A percentile compares a stretch with the other conserved stretches of the same genome.
Conservation (phyloP, 441 rosid species). For the Capsella rubella region DNA sequence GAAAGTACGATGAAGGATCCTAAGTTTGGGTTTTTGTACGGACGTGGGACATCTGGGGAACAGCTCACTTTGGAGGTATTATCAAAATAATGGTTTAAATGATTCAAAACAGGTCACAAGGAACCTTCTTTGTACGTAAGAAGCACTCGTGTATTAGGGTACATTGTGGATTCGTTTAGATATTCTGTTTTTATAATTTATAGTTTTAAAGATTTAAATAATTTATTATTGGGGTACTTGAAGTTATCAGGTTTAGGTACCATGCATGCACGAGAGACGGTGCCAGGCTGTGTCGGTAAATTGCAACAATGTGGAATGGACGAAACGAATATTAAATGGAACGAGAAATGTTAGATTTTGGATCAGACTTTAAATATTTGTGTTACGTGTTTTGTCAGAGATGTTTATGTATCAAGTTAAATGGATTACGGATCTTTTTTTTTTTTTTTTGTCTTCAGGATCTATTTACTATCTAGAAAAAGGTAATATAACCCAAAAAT, state of each 20-base stretch:
- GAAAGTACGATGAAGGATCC: conserved; percentile 44
- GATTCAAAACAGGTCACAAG: conserved; percentile 16
- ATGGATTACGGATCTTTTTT: neutral
- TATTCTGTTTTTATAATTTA: conserved; percentile 11
- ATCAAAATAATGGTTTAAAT: conserved; percentile 15
- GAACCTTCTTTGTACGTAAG: conserved; percentile 41
- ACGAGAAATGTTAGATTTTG: conserved; percentile 16
- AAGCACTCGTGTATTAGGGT: conserved; percentile 42
- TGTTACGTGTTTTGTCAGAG: conserved; percentile 32
- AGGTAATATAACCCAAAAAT: neutral
- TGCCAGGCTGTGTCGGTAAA: conserved; percentile 42
- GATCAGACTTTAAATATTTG: conserved; percentile 6
- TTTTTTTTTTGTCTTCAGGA: too few species aligned
- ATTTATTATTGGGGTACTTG: neutral
- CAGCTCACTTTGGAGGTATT: conserved; percentile 46
- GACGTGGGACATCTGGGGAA: conserved; percentile 47
- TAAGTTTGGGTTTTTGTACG: conserved; percentile 35
- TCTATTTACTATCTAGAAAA: neutral
- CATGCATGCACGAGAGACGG: conserved; percentile 46
- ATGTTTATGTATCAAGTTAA: neutral
- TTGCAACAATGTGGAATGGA: conserved; percentile 15
- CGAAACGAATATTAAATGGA: neutral
- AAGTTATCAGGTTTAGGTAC: neutral
- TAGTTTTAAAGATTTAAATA: neutral
- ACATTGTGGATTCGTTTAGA: conserved; percentile 39